A percentile compares a stretch with the other conserved stretches of the same genome.
These are phyloP conservation scores for Nepenthes mirabilis DNA, from an alignment of 148 eudicot genomes.

Conservation along the genomic window DNA sequence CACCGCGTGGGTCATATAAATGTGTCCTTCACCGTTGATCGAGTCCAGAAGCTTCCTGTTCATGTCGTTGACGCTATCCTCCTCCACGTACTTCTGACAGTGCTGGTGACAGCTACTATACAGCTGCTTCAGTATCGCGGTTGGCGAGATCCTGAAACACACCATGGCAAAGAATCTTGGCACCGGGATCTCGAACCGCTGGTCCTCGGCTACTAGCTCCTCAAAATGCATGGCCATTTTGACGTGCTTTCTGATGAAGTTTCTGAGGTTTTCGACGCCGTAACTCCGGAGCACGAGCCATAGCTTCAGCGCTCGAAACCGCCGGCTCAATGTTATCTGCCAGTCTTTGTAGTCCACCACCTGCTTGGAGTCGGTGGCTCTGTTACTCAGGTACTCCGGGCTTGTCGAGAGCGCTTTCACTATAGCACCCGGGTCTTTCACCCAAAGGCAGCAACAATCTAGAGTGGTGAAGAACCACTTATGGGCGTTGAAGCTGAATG, in stretches of 20 bases:
- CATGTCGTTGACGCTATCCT: conserved; percentile 15
- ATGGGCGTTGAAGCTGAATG: conserved; percentile 53
- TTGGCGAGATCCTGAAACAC: conserved; percentile 32
- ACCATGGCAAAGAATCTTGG: conserved; percentile 32
- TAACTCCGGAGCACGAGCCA: conserved; percentile 41
- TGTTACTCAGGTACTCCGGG: conserved; percentile 39
- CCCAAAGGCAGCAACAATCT: conserved; percentile 48
- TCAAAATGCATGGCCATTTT: conserved; percentile 46
- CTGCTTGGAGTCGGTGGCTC: conserved; percentile 26
- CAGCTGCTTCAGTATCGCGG: background rate
- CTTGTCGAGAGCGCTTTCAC: conserved; percentile 28
- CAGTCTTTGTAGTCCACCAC: conserved; percentile 67
- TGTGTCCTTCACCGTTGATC: conserved; percentile 22
- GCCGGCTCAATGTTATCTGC: conserved; percentile 39
- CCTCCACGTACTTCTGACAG: conserved; percentile 5
- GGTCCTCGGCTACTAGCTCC: conserved; percentile 13
- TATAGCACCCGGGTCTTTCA: conserved; percentile 24
- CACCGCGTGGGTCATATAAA: conserved; percentile 43
- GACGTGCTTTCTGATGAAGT: conserved; percentile 33
- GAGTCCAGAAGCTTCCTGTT: conserved; percentile 34
- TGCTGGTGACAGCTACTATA: conserved; percentile 2
- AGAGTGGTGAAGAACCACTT: conserved; percentile 46
- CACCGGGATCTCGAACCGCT: conserved; percentile 31
- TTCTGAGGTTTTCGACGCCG: conserved; percentile 31
- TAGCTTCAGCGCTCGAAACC: conserved; percentile 42